phyloP scores from a whole-genome alignment of 768 basidiomycete genomes.

The Mycena albidolilacea region DNA sequence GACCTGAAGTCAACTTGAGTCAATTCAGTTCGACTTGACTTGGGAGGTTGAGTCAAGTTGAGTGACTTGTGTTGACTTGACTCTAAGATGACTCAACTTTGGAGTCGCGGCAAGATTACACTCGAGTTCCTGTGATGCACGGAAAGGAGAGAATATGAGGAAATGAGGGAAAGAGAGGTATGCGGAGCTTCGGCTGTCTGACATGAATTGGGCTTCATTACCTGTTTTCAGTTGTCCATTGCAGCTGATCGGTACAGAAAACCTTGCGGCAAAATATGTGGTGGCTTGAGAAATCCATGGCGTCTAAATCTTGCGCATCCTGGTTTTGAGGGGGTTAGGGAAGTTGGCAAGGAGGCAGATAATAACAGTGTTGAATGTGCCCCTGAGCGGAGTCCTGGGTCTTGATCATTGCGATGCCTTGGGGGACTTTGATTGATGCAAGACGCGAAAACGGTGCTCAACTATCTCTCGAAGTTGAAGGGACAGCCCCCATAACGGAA shows the following conservation, averaged over 20 bases:
- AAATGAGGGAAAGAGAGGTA: neutral
- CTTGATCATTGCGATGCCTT: neutral
- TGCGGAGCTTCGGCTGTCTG: neutral
- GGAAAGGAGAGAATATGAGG: neutral
- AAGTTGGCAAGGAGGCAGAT: neutral
- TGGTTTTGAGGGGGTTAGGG: neutral
- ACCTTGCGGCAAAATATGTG: neutral
- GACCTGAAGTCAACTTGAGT: neutral
- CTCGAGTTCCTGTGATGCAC: neutral
- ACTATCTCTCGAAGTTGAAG: slow-evolving; percentile 2
- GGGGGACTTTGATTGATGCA: neutral
- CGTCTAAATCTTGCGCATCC: neutral
- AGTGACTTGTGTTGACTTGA: slow-evolving; percentile 9
- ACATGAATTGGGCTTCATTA: neutral
- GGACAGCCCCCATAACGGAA: neutral
- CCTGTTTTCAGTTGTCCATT: neutral
- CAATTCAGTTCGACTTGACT: slow-evolving; percentile 15
- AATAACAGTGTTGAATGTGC: neutral
- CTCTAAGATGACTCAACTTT: slow-evolving; percentile 4
- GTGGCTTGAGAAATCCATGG: neutral
- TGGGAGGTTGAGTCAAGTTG: slow-evolving; percentile 12
- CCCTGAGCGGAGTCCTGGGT: slow-evolving; percentile 3
- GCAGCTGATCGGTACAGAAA: neutral
- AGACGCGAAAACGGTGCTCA: neutral
- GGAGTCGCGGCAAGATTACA: neutral